Evolutionary conservation across 2,329 filamentous ascomycete genomes (phyloP).

Genomic region (Phaeoacremonium minimum): DNA sequence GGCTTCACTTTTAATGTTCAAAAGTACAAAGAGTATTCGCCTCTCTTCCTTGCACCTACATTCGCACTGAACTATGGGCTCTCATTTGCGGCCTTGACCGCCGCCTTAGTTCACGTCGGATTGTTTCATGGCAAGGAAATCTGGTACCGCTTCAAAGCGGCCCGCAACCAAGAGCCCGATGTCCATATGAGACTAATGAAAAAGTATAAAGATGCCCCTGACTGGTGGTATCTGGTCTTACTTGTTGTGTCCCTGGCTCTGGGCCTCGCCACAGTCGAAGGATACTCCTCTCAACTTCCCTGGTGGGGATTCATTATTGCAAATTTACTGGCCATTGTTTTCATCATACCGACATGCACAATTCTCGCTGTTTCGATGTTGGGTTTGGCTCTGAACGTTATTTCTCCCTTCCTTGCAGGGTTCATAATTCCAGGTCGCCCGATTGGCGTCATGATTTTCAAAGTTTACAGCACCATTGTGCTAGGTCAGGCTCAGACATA

Average conservation of each 20-base stretch:
- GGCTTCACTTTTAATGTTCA: conserved; percentile 44
- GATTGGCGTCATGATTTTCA: conserved; percentile 53
- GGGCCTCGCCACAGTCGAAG: conserved; percentile 36
- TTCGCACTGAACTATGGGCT: conserved; percentile 43
- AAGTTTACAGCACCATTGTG: conserved; percentile 38
- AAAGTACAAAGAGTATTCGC: conserved; percentile 50
- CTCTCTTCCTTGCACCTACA: conserved; percentile 45
- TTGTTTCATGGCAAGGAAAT: conserved; percentile 37
- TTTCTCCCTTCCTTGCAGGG: conserved; percentile 50
- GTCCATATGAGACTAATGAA: conserved; percentile 48
- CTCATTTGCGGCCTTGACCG: conserved; percentile 48
- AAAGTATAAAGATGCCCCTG: conserved; percentile 45
- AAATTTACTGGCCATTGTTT: conserved; percentile 38
- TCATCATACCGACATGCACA: conserved; percentile 41
- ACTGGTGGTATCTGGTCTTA: conserved; percentile 49
- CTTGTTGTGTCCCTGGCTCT: conserved; percentile 41
- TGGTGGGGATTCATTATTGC: conserved; percentile 52
- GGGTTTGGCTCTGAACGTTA: conserved; percentile 44
- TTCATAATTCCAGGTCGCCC: conserved; percentile 56
- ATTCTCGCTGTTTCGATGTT: conserved; percentile 48
- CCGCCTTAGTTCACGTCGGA: conserved; percentile 30
- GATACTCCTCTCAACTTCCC: conserved; percentile 41
- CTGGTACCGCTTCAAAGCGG: conserved; percentile 37
- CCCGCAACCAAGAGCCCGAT: conserved; percentile 41
- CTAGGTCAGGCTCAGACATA: conserved; percentile 30